A percentile compares a stretch with the other conserved stretches of the same genome.
Evolutionary conservation across 2,329 filamentous ascomycete genomes (phyloP).

Genomic region (Coleophoma crateriformis): DNA sequence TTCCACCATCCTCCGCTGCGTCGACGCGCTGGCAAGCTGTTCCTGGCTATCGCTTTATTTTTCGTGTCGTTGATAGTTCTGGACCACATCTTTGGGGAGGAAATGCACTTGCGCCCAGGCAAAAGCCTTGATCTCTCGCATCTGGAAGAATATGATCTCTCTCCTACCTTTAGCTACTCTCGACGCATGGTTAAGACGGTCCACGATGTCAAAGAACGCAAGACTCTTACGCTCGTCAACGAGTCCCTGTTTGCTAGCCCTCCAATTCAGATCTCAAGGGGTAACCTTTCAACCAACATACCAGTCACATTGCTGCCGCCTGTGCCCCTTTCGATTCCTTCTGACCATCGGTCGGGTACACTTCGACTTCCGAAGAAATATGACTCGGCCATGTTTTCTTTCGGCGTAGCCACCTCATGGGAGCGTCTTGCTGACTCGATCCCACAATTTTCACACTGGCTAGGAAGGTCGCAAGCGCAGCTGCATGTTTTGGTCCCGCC

Average conservation of each 20-base stretch:
- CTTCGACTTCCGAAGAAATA: conserved; percentile 5
- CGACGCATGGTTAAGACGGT: conserved; percentile 11
- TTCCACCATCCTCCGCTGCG: too few species aligned
- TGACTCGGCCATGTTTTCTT: conserved; percentile 16
- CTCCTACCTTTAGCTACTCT: conserved; percentile 11
- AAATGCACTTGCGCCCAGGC: too few species aligned
- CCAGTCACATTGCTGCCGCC: conserved; percentile 1
- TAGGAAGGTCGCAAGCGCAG: conserved; percentile 8
- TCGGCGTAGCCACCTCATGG: conserved; percentile 17
- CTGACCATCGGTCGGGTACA: conserved; percentile 6
- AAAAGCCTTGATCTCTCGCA: conserved; percentile 6
- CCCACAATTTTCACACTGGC: conserved; percentile 19
- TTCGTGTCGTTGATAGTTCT: too few species aligned
- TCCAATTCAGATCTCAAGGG: conserved; percentile 1
- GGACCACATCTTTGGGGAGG: too few species aligned
- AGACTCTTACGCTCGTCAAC: conserved; percentile 9
- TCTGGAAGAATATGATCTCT: conserved; percentile 7
- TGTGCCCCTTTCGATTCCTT: conserved; percentile 5
- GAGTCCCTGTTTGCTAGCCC: conserved; percentile 7
- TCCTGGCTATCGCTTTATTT: too few species aligned
- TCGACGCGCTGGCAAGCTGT: too few species aligned
- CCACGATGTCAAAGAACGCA: conserved; percentile 3
- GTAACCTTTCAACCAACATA: conserved; percentile 4
- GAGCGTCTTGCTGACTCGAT: conserved; percentile 14
- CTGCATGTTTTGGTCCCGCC: conserved; percentile 14